Evolutionary conservation across 805 yeast species (phyloP), one percentile per base, ranked within the genome.

Genomic region (Pichia exigua): DNA sequence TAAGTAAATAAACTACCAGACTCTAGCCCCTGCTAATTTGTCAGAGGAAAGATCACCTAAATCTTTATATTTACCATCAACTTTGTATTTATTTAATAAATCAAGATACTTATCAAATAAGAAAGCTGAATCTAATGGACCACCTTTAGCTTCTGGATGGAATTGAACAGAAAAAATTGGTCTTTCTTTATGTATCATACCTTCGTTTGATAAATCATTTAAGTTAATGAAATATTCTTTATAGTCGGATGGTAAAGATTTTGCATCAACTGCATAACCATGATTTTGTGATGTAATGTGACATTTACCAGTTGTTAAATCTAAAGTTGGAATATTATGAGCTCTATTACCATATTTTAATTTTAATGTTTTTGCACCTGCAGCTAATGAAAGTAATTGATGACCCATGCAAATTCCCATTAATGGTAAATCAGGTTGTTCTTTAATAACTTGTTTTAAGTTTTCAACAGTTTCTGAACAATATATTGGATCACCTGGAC

Each of bases 101-200:
- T 74, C 78, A 61, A 94, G 82, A 72, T 87, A 94, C 69, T 83
- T 88, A 75, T 94, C 98, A 61, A 94, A 94, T 69, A 94, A 75
- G 72, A 82, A 88, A 2, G 89, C 79, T 15, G 97, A 87, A 70
- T 94, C 99, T 63, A 86, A 77, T 53, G 99, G 99, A 61, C 99
- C 99, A 62, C 99, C 98, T 73, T 90, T 92, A 52, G 99, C 98
- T 72, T 94, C 99, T 46, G 99, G 99, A 69, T 94, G 99, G 79
- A 94, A 94, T 71, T 94, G 99, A 2, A 97, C 89, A 40, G 97
- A 88, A 73, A 92, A 94, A 51, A 92, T 87, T 48, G 99, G 99
- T 68, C 81, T 85, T 41, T 80, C 65, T 52, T 74, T 77, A 70
- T 94, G 99, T 62, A 82, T 85, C 96, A 94, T 90, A 62, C 99